phyloP scores from a whole-genome alignment of 257 asterid species.

The Buddleja alternifolia region DNA sequence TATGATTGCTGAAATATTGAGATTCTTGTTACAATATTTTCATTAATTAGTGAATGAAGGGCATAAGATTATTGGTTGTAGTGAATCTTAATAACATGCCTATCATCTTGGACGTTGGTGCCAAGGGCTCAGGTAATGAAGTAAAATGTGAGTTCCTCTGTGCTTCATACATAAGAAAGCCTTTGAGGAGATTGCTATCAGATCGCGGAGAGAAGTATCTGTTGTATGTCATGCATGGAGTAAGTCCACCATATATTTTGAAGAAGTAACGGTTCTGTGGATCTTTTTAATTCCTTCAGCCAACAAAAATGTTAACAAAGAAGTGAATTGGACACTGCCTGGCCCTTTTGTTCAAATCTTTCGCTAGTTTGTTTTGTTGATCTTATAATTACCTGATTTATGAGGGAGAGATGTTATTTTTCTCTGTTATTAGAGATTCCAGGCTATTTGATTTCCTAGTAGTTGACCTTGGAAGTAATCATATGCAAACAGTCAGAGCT shows the following conservation, averaged over 20 bases:
- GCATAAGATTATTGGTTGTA: constrained; percentile 20
- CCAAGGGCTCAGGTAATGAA: neutral
- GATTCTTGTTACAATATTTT: constrained; percentile 18
- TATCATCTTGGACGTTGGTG: neutral
- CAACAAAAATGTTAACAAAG: neutral
- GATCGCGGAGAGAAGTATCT: neutral
- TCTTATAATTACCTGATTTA: constrained; percentile 1
- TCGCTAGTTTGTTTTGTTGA: neutral
- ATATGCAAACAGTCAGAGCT: no score
- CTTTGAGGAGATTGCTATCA: neutral
- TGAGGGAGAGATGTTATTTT: neutral
- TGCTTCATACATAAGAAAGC: no score
- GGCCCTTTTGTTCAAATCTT: neutral
- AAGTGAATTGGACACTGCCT: neutral
- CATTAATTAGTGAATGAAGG: constrained; percentile 18
- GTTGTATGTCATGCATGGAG: no score
- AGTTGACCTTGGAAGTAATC: neutral
- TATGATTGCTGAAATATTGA: constrained; percentile 21
- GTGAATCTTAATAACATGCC: constrained; percentile 13
- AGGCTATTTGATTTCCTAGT: neutral
- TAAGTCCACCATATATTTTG: no score
- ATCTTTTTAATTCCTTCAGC: neutral
- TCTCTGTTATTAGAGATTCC: neutral
- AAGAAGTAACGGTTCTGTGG: neutral
- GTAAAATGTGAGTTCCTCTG: neutral